Percentiles rank a stretch among this genome's conserved stretches.
Conservation (phyloP, 192 early-diverging fungal species). For the Gonapodya sp. region DNA sequence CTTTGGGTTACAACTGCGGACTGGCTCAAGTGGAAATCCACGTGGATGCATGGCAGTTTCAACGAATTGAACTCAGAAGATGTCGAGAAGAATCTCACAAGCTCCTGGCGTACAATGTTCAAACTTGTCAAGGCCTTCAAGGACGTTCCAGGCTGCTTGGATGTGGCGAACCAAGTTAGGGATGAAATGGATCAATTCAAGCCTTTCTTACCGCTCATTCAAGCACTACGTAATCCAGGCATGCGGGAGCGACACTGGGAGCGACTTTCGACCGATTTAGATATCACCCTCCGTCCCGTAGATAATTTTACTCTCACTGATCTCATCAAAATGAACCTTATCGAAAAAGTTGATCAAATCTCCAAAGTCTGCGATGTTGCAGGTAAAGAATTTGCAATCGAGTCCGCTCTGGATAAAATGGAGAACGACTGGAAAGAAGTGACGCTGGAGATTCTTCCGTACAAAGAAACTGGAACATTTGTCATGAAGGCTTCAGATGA, state of each 20-base stretch:
- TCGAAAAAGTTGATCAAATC: constrained; percentile 37
- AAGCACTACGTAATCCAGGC: constrained; percentile 47
- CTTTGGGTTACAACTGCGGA: constrained; percentile 51
- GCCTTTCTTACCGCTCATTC: constrained; percentile 42
- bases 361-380: constrained; percentile 41
- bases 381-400: constrained; percentile 52
- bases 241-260: constrained; percentile 47
- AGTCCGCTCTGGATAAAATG: constrained; percentile 58
- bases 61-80: constrained; percentile 47
- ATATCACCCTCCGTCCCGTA: constrained; percentile 48
- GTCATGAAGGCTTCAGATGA: constrained; percentile 40
- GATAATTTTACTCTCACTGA: constrained; percentile 35
- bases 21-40: constrained; percentile 44
- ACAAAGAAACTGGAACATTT: constrained; percentile 50
- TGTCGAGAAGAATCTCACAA: constrained; percentile 47
- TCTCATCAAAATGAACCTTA: constrained; percentile 43
- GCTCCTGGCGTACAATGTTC: constrained; percentile 37
- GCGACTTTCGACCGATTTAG: constrained; percentile 44
- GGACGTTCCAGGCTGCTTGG: constrained; percentile 31
- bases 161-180: constrained; percentile 45
- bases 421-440: constrained; percentile 48
- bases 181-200: constrained; percentile 53
- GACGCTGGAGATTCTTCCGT: constrained; percentile 38
- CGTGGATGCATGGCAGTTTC: constrained; percentile 51
- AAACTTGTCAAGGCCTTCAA: constrained; percentile 35